Conservation (phyloP, 805 yeast species). For the Kazachstania viticola region DNA sequence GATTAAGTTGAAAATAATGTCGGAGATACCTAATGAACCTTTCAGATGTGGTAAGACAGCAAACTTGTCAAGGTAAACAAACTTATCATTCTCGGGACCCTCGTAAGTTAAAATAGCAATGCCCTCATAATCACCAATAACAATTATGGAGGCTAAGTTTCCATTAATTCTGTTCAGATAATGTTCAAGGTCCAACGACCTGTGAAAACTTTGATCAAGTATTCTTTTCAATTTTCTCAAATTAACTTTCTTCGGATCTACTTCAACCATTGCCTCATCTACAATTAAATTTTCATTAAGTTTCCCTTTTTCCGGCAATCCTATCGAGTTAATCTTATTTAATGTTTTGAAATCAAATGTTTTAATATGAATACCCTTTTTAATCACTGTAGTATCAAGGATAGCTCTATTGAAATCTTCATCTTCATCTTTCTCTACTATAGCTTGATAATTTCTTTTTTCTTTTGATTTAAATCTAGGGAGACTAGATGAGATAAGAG, state of each 20-base stretch:
- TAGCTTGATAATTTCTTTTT: slow-evolving; percentile 2
- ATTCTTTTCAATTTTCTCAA: slow-evolving; percentile 44
- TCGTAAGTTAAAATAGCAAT: slow-evolving; percentile 91
- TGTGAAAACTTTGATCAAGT: slow-evolving; percentile 71
- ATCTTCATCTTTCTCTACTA: slow-evolving; percentile 2
- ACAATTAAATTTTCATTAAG: not conserved
- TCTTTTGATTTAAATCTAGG: slow-evolving; percentile 41
- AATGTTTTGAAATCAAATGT: slow-evolving; percentile 16
- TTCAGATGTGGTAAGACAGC: slow-evolving; percentile 78
- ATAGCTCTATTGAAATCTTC: slow-evolving; percentile 17
- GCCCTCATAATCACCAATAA: slow-evolving; percentile 93
- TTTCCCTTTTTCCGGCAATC: slow-evolving; percentile 14
- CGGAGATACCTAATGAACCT: slow-evolving; percentile 91
- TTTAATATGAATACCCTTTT: slow-evolving; percentile 49
- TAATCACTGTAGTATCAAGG: slow-evolving; percentile 57
- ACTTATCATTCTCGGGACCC: slow-evolving; percentile 24
- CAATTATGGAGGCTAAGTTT: slow-evolving; percentile 60
- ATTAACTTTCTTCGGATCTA: slow-evolving; percentile 39
- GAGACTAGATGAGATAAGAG: slow-evolving; percentile 79
- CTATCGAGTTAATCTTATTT: slow-evolving; percentile 14
- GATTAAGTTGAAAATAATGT: slow-evolving; percentile 77
- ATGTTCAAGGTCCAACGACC: slow-evolving; percentile 48
- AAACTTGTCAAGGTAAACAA: slow-evolving; percentile 86
- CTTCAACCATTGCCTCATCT: no score
- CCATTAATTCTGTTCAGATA: slow-evolving; percentile 58